A percentile compares a stretch with the other conserved stretches of the same genome.
Conservation (phyloP, 106 monocot species). For the Xerophyta viscosa region DNA sequence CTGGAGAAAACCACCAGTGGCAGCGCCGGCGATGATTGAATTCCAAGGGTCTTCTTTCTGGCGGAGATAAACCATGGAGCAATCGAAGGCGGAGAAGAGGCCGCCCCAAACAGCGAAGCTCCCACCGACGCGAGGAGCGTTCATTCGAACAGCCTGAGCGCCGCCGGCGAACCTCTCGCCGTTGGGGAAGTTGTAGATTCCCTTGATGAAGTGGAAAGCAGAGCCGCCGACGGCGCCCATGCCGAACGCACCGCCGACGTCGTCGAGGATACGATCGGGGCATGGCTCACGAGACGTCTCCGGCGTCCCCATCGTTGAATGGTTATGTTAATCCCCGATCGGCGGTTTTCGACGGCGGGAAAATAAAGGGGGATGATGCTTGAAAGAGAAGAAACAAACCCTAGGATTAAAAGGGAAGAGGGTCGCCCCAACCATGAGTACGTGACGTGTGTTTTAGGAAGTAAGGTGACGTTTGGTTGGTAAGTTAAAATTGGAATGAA, state of each 20-base stretch:
- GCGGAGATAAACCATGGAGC: slow-evolving; percentile 82
- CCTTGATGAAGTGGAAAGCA: slow-evolving; percentile 80
- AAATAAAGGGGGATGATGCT: no score
- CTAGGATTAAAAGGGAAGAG: no score
- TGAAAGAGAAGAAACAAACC: no score
- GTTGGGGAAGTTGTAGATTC: slow-evolving; percentile 75
- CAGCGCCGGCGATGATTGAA: slow-evolving; percentile 75
- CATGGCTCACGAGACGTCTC: slow-evolving; percentile 91
- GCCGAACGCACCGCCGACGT: slow-evolving; percentile 78
- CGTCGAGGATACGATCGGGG: slow-evolving; percentile 81
- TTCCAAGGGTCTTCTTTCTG: slow-evolving; percentile 98
- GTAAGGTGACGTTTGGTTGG: no score
- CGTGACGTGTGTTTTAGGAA: no score
- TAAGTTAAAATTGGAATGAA: no score
- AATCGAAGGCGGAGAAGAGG: slow-evolving; percentile 81
- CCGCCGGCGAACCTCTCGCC: slow-evolving; percentile 68
- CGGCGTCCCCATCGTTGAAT: slow-evolving; percentile 66
- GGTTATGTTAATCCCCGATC: no score
- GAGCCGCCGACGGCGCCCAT: slow-evolving; percentile 95
- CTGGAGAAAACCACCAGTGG: slow-evolving; percentile 79
- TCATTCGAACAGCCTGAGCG: slow-evolving; percentile 63
- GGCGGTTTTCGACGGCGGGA: no score
- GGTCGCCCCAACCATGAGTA: no score
- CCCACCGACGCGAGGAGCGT: slow-evolving; percentile 80
- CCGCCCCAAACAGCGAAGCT: slow-evolving; percentile 98